A percentile compares a stretch with the other conserved stretches of the same genome.
Conservation (phyloP, 305 asterid species). For the Fraxinus velutina region DNA sequence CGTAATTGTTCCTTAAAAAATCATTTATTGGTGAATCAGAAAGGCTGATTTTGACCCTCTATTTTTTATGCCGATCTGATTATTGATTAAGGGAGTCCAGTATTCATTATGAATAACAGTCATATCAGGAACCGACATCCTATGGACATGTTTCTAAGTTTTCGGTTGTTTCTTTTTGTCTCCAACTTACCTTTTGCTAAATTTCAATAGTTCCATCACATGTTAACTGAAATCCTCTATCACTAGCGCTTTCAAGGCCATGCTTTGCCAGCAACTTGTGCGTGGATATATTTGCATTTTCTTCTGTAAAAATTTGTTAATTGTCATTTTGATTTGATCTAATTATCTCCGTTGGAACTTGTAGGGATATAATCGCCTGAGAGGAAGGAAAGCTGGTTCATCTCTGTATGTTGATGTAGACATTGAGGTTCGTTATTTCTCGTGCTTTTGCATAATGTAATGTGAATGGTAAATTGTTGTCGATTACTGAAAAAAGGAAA, state of each 20-base stretch:
- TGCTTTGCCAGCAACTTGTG: neutral
- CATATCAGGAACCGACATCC: neutral
- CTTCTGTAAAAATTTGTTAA: neutral
- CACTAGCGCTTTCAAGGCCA: neutral
- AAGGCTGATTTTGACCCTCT: neutral
- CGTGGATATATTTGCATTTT: neutral
- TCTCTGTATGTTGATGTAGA: conserved; percentile 84
- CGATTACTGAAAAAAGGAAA: neutral
- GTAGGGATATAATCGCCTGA: conserved; percentile 78
- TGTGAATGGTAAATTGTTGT: neutral
- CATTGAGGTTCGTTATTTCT: conserved; percentile 57
- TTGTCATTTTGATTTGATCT: neutral
- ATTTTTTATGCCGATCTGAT: neutral
- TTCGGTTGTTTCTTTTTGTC: neutral
- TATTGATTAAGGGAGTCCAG: neutral
- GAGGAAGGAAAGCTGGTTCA: conserved; percentile 97
- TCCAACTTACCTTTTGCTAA: neutral
- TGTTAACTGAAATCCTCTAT: neutral
- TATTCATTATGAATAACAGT: neutral
- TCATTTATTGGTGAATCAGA: neutral
- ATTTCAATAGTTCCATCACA: neutral
- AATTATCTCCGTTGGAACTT: conserved; percentile 24
- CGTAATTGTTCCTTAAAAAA: neutral
- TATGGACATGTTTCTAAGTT: neutral
- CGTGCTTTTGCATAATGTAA: neutral